phyloP scores from a whole-genome alignment of 163 green algal species.

The Scenedesmus sp. region DNA sequence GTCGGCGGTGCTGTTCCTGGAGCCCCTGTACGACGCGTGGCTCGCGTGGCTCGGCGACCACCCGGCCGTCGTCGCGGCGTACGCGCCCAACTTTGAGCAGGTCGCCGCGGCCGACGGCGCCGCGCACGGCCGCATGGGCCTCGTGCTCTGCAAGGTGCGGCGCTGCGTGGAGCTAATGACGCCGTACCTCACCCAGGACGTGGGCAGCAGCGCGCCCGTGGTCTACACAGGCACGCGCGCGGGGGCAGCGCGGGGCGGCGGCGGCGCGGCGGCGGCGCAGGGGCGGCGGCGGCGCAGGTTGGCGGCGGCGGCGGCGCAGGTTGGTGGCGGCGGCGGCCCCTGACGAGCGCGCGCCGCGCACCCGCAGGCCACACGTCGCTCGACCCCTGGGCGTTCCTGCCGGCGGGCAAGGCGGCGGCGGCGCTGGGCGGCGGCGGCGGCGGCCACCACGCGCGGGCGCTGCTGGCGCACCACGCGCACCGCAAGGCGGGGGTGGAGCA shows the following conservation, averaged over 20 bases:
- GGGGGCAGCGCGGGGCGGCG: not conserved
- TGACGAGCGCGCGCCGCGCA: too few species aligned
- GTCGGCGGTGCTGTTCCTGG: slow-evolving; percentile 29
- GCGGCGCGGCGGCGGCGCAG: not conserved
- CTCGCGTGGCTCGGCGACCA: not conserved
- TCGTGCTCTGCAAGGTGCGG: slow-evolving; percentile 37
- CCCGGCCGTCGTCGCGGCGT: not conserved
- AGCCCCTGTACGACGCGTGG: slow-evolving; percentile 39
- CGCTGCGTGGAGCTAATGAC: slow-evolving; percentile 28
- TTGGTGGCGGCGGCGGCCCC: not conserved
- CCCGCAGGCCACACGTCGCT: slow-evolving; percentile 25
- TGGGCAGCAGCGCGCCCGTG: slow-evolving; percentile 13
- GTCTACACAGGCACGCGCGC: slow-evolving; percentile 11
- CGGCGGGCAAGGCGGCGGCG: not conserved
- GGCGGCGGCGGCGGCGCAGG: not conserved
- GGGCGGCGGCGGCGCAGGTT: not conserved
- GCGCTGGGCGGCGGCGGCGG: too few species aligned
- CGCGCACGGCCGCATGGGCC: slow-evolving; percentile 27
- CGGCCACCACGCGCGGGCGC: too few species aligned
- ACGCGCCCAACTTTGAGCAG: slow-evolving; percentile 39
- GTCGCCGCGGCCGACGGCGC: slow-evolving; percentile 15
- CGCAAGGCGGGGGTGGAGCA: too few species aligned
- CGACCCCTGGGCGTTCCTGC: not conserved
- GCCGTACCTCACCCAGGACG: slow-evolving; percentile 11
- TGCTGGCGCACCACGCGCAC: too few species aligned